These are phyloP conservation scores for Aspergillus hortae DNA, from an alignment of 2,329 filamentous ascomycete genomes.

Conservation along the genomic window DNA sequence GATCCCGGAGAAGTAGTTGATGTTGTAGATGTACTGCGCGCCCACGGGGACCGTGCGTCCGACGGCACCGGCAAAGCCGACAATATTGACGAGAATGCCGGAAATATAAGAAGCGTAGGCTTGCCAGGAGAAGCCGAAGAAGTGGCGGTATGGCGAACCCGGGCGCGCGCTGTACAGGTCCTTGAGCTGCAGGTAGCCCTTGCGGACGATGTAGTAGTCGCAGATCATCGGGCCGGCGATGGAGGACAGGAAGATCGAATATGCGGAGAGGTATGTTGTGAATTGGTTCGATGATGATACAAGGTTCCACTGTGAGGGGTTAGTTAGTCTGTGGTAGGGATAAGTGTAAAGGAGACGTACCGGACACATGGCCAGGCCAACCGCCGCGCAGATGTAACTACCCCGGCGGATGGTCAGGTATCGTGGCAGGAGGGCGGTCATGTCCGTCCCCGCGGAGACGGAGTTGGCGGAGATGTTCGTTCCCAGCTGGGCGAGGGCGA, in stretches of 20 bases:
- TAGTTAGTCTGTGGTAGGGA: no score
- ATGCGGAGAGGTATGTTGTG: constrained; percentile 86
- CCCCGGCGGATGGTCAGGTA: constrained; percentile 83
- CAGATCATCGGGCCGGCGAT: constrained; percentile 87
- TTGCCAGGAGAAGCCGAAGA: constrained; percentile 73
- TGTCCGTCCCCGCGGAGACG: constrained; percentile 76
- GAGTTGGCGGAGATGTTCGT: constrained; percentile 88
- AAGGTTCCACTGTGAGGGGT: constrained; percentile 55
- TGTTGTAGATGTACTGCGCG: constrained; percentile 79
- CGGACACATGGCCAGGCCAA: constrained; percentile 86
- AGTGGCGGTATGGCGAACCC: constrained; percentile 66
- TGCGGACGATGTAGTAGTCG: constrained; percentile 85
- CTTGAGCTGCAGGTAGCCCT: constrained; percentile 73
- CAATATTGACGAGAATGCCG: constrained; percentile 85
- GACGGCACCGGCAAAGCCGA: constrained; percentile 82
- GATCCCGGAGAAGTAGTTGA: constrained; percentile 89
- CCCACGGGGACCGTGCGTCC: constrained; percentile 68
- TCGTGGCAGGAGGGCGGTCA: constrained; percentile 75
- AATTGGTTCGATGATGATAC: constrained; percentile 74
- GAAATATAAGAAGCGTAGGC: constrained; percentile 78
- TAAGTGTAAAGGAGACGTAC: constrained; percentile 20
- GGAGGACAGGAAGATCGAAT: constrained; percentile 89
- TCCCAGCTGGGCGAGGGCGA: constrained; percentile 75
- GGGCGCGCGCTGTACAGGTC: constrained; percentile 71
- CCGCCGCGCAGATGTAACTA: constrained; percentile 75